Evolutionary conservation across 2,329 filamentous ascomycete species (phyloP).

Genomic region (Colletotrichum sp.): DNA sequence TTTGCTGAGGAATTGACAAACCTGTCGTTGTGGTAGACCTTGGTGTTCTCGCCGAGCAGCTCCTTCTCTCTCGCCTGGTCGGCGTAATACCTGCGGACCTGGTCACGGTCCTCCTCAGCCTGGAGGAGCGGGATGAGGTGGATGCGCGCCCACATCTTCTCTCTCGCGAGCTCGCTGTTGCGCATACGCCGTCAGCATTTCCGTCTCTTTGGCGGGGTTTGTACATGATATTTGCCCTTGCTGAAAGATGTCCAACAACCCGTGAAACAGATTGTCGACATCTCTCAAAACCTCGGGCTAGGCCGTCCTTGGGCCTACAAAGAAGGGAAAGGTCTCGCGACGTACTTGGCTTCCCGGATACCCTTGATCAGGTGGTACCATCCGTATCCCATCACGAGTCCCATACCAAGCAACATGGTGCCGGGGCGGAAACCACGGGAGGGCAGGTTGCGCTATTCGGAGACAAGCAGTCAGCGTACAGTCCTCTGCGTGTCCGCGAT

Average conservation of each 20-base stretch:
- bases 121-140: conserved; percentile 92
- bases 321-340: conserved; percentile 23
- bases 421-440: conserved; percentile 87
- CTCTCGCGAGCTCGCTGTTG: conserved; percentile 84
- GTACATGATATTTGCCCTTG: neutral
- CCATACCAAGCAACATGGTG: conserved; percentile 78
- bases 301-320: no score
- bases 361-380: conserved; percentile 87
- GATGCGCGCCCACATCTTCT: conserved; percentile 98
- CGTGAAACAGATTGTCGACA: neutral
- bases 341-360: conserved; percentile 90
- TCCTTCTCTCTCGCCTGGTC: conserved; percentile 91
- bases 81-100: conserved; percentile 84
- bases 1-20: conserved; percentile 47
- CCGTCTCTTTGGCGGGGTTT: neutral
- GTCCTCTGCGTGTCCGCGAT: neutral
- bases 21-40: conserved; percentile 89
- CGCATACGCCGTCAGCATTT: neutral
- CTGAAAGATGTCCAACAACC: neutral
- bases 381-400: conserved; percentile 82
- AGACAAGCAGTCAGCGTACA: neutral
- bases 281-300: fast-evolving
- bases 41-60: conserved; percentile 81
- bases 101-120: conserved; percentile 95
- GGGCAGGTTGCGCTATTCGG: conserved; percentile 82